These are phyloP conservation scores for Aspergillus texensis DNA, from an alignment of 2,329 filamentous ascomycete species.

Conservation along the genomic window DNA sequence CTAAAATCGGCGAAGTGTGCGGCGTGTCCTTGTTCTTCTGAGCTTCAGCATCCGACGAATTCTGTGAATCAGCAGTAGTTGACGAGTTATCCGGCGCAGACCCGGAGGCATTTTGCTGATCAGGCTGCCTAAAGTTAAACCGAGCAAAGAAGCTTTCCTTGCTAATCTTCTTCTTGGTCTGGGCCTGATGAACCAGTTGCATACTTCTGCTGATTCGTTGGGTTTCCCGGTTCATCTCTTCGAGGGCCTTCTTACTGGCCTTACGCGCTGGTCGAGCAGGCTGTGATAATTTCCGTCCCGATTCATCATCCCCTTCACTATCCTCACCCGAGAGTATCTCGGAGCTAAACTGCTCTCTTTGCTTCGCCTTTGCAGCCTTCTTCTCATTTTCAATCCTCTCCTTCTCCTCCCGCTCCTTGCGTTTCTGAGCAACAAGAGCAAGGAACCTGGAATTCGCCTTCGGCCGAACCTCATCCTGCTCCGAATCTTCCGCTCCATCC, in stretches of 20 bases:
- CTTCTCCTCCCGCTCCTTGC: constrained; percentile 68
- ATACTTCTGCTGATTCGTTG: constrained; percentile 87
- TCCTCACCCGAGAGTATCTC: constrained; percentile 55
- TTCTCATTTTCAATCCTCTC: constrained; percentile 59
- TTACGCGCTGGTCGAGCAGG: constrained; percentile 70
- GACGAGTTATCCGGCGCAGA: constrained; percentile 35
- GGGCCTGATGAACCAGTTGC: constrained; percentile 86
- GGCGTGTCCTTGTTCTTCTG: constrained; percentile 61
- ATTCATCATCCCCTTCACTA: constrained; percentile 63
- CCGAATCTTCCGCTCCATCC: constrained; percentile 16
- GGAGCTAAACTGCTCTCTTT: constrained; percentile 37
- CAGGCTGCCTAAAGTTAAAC: constrained; percentile 71
- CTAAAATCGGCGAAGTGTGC: constrained; percentile 65
- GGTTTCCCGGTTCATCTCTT: constrained; percentile 94
- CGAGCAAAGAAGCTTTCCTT: constrained; percentile 80
- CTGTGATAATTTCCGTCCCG: constrained; percentile 70
- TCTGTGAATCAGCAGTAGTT: constrained; percentile 55
- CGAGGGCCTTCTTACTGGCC: constrained; percentile 89
- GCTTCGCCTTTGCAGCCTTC: constrained; percentile 37
- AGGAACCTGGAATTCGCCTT: constrained; percentile 63
- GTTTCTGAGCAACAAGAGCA: constrained; percentile 73
- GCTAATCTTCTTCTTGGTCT: constrained; percentile 87
- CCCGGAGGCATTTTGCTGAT: constrained; percentile 24
- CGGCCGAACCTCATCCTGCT: constrained; percentile 30
- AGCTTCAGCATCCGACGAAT: constrained; percentile 47